Evolutionary conservation across 1,284 basidiomycete species (phyloP).

Genomic region (Microbotryum intermedium): DNA sequence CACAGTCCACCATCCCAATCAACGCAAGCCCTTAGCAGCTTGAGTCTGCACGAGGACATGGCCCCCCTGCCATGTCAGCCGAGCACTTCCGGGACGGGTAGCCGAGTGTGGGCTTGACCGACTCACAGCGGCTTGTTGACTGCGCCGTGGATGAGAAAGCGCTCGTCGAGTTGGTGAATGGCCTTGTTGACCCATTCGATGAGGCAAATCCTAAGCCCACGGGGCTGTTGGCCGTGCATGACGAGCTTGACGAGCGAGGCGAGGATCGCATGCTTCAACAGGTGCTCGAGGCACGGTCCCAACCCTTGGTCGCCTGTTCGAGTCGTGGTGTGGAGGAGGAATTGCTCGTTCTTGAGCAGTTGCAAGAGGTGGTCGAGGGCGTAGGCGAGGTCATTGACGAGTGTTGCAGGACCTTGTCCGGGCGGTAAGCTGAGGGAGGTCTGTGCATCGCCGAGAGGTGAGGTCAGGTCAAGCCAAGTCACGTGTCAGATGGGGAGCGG

Average conservation of each 20-base stretch:
- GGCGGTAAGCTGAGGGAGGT: too few relatives aligned
- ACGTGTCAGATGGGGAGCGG: too few relatives aligned
- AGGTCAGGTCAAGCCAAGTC: too few relatives aligned
- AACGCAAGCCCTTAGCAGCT: slow-evolving; percentile 71
- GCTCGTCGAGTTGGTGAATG: slow-evolving; percentile 78
- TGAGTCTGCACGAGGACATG: slow-evolving; percentile 2
- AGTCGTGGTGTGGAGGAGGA: too few relatives aligned
- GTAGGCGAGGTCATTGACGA: too few relatives aligned
- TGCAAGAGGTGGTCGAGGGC: too few relatives aligned
- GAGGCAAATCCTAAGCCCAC: slow-evolving; percentile 76
- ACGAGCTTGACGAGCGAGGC: slow-evolving; percentile 75
- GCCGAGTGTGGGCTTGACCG: not conserved
- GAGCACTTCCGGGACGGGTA: slow-evolving; percentile 46
- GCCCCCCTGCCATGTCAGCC: slow-evolving; percentile 70
- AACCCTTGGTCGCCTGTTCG: not conserved
- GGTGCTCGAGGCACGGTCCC: slow-evolving; percentile 79
- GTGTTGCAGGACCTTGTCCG: too few relatives aligned
- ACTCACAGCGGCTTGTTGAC: slow-evolving; percentile 36
- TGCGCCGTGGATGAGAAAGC: slow-evolving; percentile 79
- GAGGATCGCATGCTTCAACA: slow-evolving; percentile 80
- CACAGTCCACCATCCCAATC: slow-evolving; percentile 83
- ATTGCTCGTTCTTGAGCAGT: too few relatives aligned
- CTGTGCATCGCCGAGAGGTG: too few relatives aligned
- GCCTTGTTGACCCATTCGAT: slow-evolving; percentile 75
- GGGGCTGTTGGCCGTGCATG: slow-evolving; percentile 63